Base-by-base conservation (phyloP, 129 eudicot genomes). In the Artemisia tridentata region DNA sequence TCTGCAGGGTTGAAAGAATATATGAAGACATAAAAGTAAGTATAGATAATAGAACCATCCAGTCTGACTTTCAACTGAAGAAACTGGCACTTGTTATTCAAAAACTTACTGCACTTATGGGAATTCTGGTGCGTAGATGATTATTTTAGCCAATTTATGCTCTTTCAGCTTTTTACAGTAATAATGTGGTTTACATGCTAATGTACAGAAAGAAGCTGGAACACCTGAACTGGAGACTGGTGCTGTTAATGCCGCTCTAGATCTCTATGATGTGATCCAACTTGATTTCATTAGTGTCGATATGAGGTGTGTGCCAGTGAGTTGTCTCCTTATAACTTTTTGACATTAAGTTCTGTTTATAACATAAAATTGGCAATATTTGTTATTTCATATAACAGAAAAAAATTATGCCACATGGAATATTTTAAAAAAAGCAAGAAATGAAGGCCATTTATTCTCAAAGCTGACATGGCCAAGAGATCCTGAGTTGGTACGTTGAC, bases 401-500 rank as follows among this genome's bases (percentile, higher is more conserved):
- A 82, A n/a, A 34, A 69, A 90, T 77, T 78, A 80, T 69, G 90
- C 80, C 64, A 89, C 93, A 0, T 93, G 97, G 96, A 84, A 62
- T 56, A 71, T 71, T 58, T 69, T 93, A 74, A 52, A 47, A 68
- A 90, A 79, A 72, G 99, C 99, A 78, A 79, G 97, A 83, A 83
- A 82, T 70, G 97, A 93, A 72, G 97, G 97, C 45, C 86, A 86
- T 19, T 87, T 93, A 27, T 93, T 93, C 81, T 86, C 92, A 71
- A 90, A 86, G 75, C 71, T 93, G 56, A 87, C 90, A 67, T 93
- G 97, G 99, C 99, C 99, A 50, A 77, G 63, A 74, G 97, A 93
- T 65, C 80, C 90, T 31, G 97, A 85, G 55, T 71, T 93, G 97
- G 99, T 93, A 80, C 46, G 79, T 71, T 55, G 60, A 66, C 45